Conservation (phyloP, 805 yeast species). For the Nakazawaea holstii region DNA sequence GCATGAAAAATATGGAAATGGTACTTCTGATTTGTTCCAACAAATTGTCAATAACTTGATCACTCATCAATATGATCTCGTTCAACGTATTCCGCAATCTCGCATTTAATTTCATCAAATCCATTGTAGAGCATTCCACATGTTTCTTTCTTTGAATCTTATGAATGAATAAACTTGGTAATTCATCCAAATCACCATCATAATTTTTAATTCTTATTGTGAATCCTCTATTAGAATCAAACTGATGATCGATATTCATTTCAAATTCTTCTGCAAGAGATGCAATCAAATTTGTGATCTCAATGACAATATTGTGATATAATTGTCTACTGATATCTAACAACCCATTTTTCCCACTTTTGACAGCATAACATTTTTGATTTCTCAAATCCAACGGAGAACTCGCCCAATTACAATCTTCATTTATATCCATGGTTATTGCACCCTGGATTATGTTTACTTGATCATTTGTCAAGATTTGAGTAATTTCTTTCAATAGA, state of each 20-base stretch:
- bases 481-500: slow-evolving; percentile 20
- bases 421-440: slow-evolving; percentile 31
- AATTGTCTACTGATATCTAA: slow-evolving; percentile 38
- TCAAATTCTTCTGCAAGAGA: slow-evolving; percentile 18
- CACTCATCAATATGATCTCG: slow-evolving; percentile 38
- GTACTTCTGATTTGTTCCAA: slow-evolving; percentile 20
- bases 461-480: slow-evolving; percentile 22
- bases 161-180: slow-evolving; percentile 32
- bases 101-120: slow-evolving; percentile 33
- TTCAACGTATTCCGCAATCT: slow-evolving; percentile 32
- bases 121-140: slow-evolving; percentile 35
- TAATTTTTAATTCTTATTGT: slow-evolving; percentile 25
- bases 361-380: slow-evolving; percentile 39
- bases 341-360: slow-evolving; percentile 37
- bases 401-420: slow-evolving; percentile 37
- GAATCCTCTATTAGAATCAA: slow-evolving; percentile 33
- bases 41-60: slow-evolving; percentile 29
- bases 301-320: slow-evolving; percentile 31
- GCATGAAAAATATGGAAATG: slow-evolving; percentile 32
- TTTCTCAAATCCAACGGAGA: slow-evolving; percentile 34
- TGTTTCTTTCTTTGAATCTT: slow-evolving; percentile 21
- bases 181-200: slow-evolving; percentile 1
- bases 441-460: slow-evolving; percentile 17
- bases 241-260: slow-evolving; percentile 25
- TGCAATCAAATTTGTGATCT: slow-evolving; percentile 24